Evolutionary conservation across 2,329 filamentous ascomycete genomes (phyloP), one percentile per base, ranked within the genome.

Genomic region (Paracorniculantispora psalliotae): DNA sequence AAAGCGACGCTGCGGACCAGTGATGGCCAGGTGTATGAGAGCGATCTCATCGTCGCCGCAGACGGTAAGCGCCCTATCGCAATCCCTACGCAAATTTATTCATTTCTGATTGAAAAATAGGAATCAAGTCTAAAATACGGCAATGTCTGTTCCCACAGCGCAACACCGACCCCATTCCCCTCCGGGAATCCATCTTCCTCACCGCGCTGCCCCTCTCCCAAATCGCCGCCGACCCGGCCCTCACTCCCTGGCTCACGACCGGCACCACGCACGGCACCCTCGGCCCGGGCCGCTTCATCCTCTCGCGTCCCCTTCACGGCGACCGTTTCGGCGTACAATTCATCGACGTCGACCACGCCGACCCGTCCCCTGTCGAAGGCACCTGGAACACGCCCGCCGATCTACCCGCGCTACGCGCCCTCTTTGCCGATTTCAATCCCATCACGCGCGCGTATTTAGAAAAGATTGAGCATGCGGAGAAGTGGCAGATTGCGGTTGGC

Each of bases 201-300:
- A 30, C 57, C 33, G 44, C 26, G 4, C 23, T 59, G 2, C 49
- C 49, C 9, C 13, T n/a, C 25, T 5, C 43, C 5, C n/a, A 49
- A 12, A 15, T 59, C 17, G 28, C 21, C 10, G 17, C 12, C 13
- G 25, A 48, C 33, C 19, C 26, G 8, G n/a, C 12, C 17, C 44
- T 59, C 19, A n/a, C 50, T 1, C 21, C 2, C 1, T 59, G 57
- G 57, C 57, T 59, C 23, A 30, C 21, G 7, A 50, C 50, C n/a
- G 57, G 50, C 25, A 59, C 50, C 35, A 59, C 49, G 41, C 57
- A 59, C 46, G 57, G 57, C n/a, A 55, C 44, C 12, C 44, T 59
- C 13, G 57, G 57, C 15, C 57, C 57, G 17, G 57, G 50, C 7
- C 57, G 57, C 30, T 59, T 59, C 50, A 28, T 59, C 15, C 50